phyloP scores from a whole-genome alignment of 768 basidiomycete species.

The Mycena venus region DNA sequence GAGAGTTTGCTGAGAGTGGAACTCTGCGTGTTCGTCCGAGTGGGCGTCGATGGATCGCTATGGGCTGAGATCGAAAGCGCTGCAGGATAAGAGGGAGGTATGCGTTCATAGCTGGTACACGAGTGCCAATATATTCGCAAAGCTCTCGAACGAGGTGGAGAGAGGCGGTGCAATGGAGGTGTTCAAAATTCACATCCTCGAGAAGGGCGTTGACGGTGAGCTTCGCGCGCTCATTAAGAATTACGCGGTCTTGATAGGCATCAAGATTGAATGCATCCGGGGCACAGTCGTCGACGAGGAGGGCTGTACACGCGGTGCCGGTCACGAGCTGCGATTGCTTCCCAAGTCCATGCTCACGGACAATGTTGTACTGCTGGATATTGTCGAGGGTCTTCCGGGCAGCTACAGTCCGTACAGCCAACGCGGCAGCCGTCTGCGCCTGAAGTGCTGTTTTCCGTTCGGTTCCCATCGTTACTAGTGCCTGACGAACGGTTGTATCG shows the following conservation, averaged over 20 bases:
- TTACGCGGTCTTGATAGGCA: not conserved
- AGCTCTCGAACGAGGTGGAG: not conserved
- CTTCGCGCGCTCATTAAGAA: not conserved
- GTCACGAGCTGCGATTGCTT: not conserved
- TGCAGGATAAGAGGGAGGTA: not conserved
- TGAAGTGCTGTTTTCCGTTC: not conserved
- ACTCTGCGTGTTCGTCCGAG: too few relatives aligned
- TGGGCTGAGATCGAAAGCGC: not conserved
- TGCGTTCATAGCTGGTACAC: not conserved
- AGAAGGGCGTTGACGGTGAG: not conserved
- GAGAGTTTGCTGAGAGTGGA: too few relatives aligned
- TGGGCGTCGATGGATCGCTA: not conserved
- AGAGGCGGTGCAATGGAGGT: not conserved
- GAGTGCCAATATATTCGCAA: not conserved
- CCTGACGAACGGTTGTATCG: not conserved
- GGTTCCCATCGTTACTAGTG: not conserved
- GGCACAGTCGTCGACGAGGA: not conserved
- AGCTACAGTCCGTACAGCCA: not conserved
- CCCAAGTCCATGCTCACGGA: not conserved
- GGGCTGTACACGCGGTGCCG: not conserved
- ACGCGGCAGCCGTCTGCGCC: not conserved
- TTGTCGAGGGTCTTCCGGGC: not conserved
- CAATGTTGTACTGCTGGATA: not conserved
- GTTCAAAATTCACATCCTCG: not conserved
- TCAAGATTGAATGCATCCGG: not conserved